Conservation (phyloP, 2,329 filamentous ascomycete species). For the Exophiala alcalophila region DNA sequence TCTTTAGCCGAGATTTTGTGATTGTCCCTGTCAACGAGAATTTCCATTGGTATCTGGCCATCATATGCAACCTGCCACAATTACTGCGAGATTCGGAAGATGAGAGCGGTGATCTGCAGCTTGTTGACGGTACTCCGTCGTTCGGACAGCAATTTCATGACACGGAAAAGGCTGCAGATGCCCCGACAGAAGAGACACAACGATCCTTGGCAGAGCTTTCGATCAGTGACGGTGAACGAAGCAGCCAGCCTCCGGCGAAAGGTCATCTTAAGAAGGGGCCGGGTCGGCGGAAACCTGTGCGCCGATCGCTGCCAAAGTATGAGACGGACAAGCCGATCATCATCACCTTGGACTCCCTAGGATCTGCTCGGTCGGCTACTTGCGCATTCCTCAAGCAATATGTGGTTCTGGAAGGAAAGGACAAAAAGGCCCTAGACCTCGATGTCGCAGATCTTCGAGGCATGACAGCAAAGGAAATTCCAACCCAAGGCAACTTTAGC, state of each 20-base stretch:
- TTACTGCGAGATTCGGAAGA: constrained; percentile 10
- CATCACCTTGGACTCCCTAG: constrained; percentile 84
- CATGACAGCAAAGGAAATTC: constrained; percentile 72
- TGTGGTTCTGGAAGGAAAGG: constrained; percentile 67
- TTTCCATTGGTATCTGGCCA: constrained; percentile 88
- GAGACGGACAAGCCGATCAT: constrained; percentile 63
- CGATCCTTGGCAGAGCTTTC: constrained; percentile 16
- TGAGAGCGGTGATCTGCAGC: constrained; percentile 21
- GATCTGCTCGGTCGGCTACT: constrained; percentile 60
- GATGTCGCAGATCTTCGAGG: constrained; percentile 51
- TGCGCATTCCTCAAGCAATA: constrained; percentile 68
- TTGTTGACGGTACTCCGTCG: not conserved
- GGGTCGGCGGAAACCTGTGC: constrained; percentile 32
- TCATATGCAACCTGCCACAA: constrained; percentile 75
- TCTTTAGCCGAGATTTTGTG: constrained; percentile 84
- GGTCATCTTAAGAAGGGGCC: constrained; percentile 13
- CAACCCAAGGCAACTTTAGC: constrained; percentile 75
- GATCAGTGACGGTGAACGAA: constrained; percentile 18
- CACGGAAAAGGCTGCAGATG: not conserved
- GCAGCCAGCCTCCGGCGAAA: constrained; percentile 14
- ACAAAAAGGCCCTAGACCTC: constrained; percentile 46
- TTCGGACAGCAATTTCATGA: constrained; percentile 4
- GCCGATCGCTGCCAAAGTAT: constrained; percentile 39
- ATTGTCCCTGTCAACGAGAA: constrained; percentile 88
- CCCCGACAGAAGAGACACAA: constrained; percentile 17